Evolutionary conservation across 129 eudicot species (phyloP), one percentile per base, ranked within the genome.

Genomic region (Helichrysum umbraculigerum): DNA sequence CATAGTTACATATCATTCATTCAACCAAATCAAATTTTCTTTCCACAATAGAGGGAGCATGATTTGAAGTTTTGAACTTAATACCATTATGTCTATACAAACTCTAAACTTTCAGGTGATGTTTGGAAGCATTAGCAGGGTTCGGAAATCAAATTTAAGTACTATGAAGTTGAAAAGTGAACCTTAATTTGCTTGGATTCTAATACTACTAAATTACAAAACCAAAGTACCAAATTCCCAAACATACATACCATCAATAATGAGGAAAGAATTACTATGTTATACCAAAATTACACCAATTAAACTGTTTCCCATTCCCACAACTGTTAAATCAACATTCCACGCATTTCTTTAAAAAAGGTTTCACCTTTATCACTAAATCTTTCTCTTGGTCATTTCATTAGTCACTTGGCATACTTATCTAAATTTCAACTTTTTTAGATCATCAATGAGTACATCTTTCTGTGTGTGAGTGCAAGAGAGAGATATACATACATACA

Each of bases 371-470:
- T 37, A 70, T 28, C 30, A 1, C 16, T 39, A 54, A 76, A 47
- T 32, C 16, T 34, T 79, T 79, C 74, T 65, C 35, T 25, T 52
- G 25, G 69, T 10, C 78, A 79, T 73, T 73, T 64, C 77, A 78
- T 71, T 72, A 64, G 50, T 51, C 35, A 52, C 68, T 35, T 79
- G 78, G 74, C 61, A 28, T 72, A 21, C 68, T 15, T 71, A 20
- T 65, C 7, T 28, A 79, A 64, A 56, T 29, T 42, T n/a, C 6
- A 52, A 37, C 15, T 37, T 2, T 35, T 41, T 57, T 44, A 61
- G 0, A 19, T n/a, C 63, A 73, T 56, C 11, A 57, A 20, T 57
- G 70, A 7, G 37, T 57, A 19, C 62, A 0, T 57, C 29, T 57
- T 6, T 20, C 1, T 16, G 28, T 57, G 62, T 57, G 29, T 57